phyloP scores from a whole-genome alignment of 805 yeast genomes.

The Cyberlindnera saturnus region DNA sequence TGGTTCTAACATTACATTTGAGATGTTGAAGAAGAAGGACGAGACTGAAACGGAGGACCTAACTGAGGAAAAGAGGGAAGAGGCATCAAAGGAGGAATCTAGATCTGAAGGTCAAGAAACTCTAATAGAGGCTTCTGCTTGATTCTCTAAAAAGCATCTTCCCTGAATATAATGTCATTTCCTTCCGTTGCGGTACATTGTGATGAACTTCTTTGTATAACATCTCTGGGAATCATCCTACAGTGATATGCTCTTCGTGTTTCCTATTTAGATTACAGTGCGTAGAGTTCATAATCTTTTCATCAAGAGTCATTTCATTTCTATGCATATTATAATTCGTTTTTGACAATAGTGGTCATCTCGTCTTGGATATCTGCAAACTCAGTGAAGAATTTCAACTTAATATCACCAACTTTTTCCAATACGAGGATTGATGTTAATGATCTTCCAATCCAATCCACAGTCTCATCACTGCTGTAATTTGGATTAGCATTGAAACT shows the following conservation, averaged over 20 bases:
- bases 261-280: not conserved
- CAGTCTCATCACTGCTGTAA: conserved; percentile 42
- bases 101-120: not conserved
- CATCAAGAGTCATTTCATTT: not conserved
- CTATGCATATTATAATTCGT: not conserved
- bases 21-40: conserved; percentile 14
- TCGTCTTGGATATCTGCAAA: conserved; percentile 21
- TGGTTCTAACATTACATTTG: conserved; percentile 41
- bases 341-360: conserved; percentile 4
- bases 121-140: conserved; percentile 1
- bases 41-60: conserved; percentile 5
- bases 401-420: conserved; percentile 12
- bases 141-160: not conserved
- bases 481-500: conserved; percentile 7
- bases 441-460: conserved; percentile 51
- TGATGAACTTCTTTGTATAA: conserved; percentile 20
- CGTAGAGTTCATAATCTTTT: not conserved
- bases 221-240: not conserved
- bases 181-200: conserved; percentile 12
- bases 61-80: not conserved
- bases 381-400: conserved; percentile 18
- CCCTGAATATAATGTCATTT: not conserved
- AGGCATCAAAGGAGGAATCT: not conserved
- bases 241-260: not conserved
- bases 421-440: conserved; percentile 21